phyloP scores from a whole-genome alignment of 1,284 basidiomycete species.

The Pseudozyma thailandica region DNA sequence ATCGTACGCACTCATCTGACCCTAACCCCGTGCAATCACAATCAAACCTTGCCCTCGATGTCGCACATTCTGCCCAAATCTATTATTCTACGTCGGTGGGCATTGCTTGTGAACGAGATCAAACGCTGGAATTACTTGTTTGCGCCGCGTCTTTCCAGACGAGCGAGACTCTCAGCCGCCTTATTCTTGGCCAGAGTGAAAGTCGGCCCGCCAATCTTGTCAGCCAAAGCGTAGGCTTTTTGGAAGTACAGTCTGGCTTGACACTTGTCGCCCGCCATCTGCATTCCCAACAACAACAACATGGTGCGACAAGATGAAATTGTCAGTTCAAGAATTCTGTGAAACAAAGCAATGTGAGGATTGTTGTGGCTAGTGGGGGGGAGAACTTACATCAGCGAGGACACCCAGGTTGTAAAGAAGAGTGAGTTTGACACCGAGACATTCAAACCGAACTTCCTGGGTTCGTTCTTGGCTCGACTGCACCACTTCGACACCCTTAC shows the following conservation, averaged over 20 bases:
- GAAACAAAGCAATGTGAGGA: too few relatives aligned
- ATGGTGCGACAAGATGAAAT: slow-evolving; percentile 15
- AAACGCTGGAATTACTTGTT: slow-evolving; percentile 8
- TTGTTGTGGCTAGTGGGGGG: too few relatives aligned
- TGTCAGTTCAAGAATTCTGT: too few relatives aligned
- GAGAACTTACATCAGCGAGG: slow-evolving; percentile 17
- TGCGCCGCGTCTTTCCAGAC: slow-evolving; percentile 32
- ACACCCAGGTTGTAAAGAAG: slow-evolving; percentile 65
- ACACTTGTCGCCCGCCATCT: slow-evolving; percentile 50
- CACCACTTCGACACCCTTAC: slow-evolving; percentile 23
- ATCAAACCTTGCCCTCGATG: slow-evolving; percentile 2
- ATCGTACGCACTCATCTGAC: slow-evolving; percentile 42
- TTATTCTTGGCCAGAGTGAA: slow-evolving; percentile 31
- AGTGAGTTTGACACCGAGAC: slow-evolving; percentile 60
- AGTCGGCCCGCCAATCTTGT: slow-evolving; percentile 19
- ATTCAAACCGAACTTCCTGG: slow-evolving; percentile 53
- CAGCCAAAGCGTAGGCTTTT: slow-evolving; percentile 44
- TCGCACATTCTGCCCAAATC: too few relatives aligned
- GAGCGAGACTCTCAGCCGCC: slow-evolving; percentile 35
- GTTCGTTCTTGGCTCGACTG: slow-evolving; percentile 44
- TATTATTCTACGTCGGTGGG: too few relatives aligned
- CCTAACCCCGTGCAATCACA: not conserved
- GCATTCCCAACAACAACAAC: not conserved
- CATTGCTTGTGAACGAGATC: too few relatives aligned
- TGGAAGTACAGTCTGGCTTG: slow-evolving; percentile 51